These are phyloP conservation scores for Ophiocordyceps australis DNA, from an alignment of 2,329 filamentous ascomycete species.

Conservation along the genomic window DNA sequence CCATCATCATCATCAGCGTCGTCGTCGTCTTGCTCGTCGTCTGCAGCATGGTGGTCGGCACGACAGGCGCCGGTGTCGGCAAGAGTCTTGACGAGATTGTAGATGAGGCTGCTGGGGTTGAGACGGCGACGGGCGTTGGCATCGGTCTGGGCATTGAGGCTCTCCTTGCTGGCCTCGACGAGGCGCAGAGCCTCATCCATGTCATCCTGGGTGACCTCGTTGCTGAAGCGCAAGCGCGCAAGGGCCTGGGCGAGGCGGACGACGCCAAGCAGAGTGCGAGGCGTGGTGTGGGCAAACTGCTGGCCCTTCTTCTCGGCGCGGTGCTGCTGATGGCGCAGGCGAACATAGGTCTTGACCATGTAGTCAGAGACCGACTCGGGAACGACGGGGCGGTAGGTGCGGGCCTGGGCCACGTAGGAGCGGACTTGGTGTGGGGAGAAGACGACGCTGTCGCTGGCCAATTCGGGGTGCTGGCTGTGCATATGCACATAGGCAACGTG, in stretches of 20 bases:
- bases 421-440: constrained; percentile 89
- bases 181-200: constrained; percentile 88
- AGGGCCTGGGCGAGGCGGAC: constrained; percentile 87
- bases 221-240: constrained; percentile 76
- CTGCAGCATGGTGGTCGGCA: constrained; percentile 44
- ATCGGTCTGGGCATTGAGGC: constrained; percentile 54
- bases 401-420: constrained; percentile 85
- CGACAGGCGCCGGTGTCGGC: constrained; percentile 75
- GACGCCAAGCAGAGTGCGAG: constrained; percentile 82
- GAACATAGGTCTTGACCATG: constrained; percentile 91
- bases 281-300: constrained; percentile 85
- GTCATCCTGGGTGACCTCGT: constrained; percentile 73
- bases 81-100: constrained; percentile 80
- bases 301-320: constrained; percentile 80
- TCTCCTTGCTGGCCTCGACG: constrained; percentile 86
- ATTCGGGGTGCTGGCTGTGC: constrained; percentile 81
- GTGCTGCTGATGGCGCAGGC: constrained; percentile 81
- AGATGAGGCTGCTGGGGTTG: constrained; percentile 78
- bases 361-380: constrained; percentile 82
- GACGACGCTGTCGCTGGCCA: constrained; percentile 41
- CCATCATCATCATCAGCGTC: constrained; percentile 35
- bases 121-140: constrained; percentile 43
- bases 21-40: too few relatives aligned
- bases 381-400: constrained; percentile 74
- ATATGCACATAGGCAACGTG: constrained; percentile 97